These are phyloP conservation scores for Exophiala dermatitidis DNA, from an alignment of 2,329 filamentous ascomycete genomes.

Conservation along the genomic window DNA sequence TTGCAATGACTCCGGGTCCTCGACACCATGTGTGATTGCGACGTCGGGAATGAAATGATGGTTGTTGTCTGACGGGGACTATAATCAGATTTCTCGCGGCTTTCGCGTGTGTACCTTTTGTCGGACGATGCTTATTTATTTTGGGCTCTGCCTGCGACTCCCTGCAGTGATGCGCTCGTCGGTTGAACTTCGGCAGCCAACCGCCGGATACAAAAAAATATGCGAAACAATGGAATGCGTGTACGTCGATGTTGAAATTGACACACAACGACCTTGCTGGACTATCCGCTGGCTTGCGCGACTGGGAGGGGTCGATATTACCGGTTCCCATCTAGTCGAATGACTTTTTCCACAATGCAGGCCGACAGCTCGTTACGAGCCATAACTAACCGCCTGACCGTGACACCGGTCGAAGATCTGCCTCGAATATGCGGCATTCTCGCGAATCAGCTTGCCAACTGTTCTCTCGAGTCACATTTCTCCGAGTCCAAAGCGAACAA, in stretches of 20 bases:
- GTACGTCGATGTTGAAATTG: no score
- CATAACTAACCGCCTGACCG: slow-evolving; percentile 52
- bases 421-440: slow-evolving; percentile 66
- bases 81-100: neutral
- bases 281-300: no score
- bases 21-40: neutral
- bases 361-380: slow-evolving; percentile 33
- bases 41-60: neutral
- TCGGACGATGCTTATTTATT: neutral
- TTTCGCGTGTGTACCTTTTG: neutral
- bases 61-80: neutral
- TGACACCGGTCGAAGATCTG: slow-evolving; percentile 64
- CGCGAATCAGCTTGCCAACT: slow-evolving; percentile 48
- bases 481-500: slow-evolving; percentile 58
- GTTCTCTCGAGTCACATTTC: slow-evolving; percentile 47
- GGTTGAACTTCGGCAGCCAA: slow-evolving; percentile 1
- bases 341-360: slow-evolving; percentile 11
- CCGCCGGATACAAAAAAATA: neutral
- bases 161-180: neutral
- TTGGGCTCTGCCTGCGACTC: neutral
- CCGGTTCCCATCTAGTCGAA: neutral
- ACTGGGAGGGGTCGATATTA: no score
- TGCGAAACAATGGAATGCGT: neutral
- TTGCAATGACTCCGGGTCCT: neutral
- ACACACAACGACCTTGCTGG: no score